These are phyloP conservation scores for Phytophthora tubulina DNA, from an alignment of 352 stramenopile species.

Conservation along the genomic window DNA sequence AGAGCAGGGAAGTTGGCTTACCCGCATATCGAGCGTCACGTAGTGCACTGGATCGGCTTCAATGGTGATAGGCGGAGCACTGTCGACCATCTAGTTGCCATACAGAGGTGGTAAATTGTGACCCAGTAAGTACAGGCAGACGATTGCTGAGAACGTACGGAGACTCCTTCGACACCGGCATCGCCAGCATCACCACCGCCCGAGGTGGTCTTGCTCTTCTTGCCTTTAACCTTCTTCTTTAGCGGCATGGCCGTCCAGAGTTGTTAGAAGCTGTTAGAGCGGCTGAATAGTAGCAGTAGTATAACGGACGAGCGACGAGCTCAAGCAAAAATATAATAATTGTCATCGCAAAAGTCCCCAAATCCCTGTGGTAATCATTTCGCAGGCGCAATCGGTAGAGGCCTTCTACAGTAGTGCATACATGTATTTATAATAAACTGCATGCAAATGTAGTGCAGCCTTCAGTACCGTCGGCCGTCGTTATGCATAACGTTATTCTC, in stretches of 20 bases:
- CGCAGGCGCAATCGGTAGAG: no score
- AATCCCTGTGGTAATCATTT: no score
- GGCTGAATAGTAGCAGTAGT: no score
- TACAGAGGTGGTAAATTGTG: background rate
- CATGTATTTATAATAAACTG: no score
- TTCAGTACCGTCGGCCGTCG: no score
- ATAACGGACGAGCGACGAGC: no score
- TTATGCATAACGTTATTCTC: no score
- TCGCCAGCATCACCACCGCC: constrained; percentile 48
- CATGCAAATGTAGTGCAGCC: no score
- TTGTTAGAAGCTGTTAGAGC: no score
- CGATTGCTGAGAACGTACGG: constrained; percentile 15
- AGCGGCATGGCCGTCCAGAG: constrained; percentile 32
- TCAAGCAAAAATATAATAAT: no score
- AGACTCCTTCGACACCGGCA: constrained; percentile 15
- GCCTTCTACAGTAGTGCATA: no score
- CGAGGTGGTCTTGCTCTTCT: constrained; percentile 35
- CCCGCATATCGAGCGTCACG: constrained; percentile 68
- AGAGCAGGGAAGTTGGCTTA: constrained; percentile 14
- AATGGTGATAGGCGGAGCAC: constrained; percentile 47
- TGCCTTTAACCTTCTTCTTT: constrained; percentile 58
- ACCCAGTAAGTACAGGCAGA: constrained; percentile 33
- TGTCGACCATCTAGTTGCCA: constrained; percentile 42
- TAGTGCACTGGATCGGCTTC: constrained; percentile 51
- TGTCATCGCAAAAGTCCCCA: no score